Evolutionary conservation across 2,329 filamentous ascomycete genomes (phyloP).

Genomic region (Trichoderma simmonsii): DNA sequence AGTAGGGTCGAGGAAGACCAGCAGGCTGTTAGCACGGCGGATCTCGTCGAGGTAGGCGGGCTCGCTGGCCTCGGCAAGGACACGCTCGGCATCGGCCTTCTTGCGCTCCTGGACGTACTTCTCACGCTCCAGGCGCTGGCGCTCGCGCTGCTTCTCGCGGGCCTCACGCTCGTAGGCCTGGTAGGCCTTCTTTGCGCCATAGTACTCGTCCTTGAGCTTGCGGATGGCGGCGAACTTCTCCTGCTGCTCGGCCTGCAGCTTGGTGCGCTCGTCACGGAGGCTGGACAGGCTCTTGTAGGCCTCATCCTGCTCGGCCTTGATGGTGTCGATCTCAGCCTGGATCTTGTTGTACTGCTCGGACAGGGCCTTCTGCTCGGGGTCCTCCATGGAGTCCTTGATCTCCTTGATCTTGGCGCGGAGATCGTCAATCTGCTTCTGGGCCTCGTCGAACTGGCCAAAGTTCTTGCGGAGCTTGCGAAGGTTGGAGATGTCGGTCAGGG

Average conservation of each 20-base stretch:
- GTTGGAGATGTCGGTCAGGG: slow-evolving; percentile 74
- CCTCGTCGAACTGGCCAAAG: slow-evolving; percentile 79
- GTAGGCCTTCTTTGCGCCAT: slow-evolving; percentile 75
- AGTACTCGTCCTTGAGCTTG: slow-evolving; percentile 88
- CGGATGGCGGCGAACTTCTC: slow-evolving; percentile 79
- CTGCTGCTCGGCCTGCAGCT: slow-evolving; percentile 80
- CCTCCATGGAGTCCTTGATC: slow-evolving; percentile 83
- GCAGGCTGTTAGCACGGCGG: slow-evolving; percentile 78
- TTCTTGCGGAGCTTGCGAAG: slow-evolving; percentile 88
- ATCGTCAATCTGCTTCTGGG: slow-evolving; percentile 85
- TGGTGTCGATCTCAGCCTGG: slow-evolving; percentile 80
- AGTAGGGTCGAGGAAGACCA: slow-evolving; percentile 85
- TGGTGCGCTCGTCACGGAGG: slow-evolving; percentile 81
- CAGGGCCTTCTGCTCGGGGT: slow-evolving; percentile 84
- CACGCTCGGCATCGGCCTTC: slow-evolving; percentile 71
- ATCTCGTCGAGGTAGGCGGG: slow-evolving; percentile 94
- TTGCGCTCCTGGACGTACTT: slow-evolving; percentile 68
- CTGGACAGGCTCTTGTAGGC: slow-evolving; percentile 83
- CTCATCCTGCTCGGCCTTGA: slow-evolving; percentile 90
- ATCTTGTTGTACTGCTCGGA: slow-evolving; percentile 82
- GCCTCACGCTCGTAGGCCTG: slow-evolving; percentile 80
- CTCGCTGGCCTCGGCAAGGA: slow-evolving; percentile 77
- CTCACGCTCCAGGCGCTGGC: slow-evolving; percentile 76
- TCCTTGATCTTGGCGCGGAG: slow-evolving; percentile 84
- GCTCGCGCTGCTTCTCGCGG: slow-evolving; percentile 72